Evolutionary conservation across 2,329 filamentous ascomycete genomes (phyloP).

Genomic region (Trichothecium roseum): DNA sequence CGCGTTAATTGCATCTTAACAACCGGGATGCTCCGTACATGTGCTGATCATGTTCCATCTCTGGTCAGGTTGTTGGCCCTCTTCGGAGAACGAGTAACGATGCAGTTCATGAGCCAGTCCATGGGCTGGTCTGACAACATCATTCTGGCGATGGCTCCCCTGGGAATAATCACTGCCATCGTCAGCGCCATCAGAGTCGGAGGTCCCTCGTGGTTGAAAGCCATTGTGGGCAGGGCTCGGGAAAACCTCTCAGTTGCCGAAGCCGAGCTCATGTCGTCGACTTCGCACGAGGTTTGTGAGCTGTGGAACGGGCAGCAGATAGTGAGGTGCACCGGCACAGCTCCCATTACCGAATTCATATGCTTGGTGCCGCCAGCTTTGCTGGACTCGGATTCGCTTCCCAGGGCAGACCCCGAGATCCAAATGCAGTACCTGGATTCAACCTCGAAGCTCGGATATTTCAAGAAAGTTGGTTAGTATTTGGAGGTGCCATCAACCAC

Average conservation of each 20-base stretch:
- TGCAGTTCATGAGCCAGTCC: constrained; percentile 32
- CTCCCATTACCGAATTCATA: not conserved
- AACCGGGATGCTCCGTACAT: no score
- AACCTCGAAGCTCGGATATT: not conserved
- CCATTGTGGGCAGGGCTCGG: constrained; percentile 26
- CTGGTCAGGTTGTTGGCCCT: constrained; percentile 4
- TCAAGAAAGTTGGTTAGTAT: not conserved
- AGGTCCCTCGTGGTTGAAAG: constrained; percentile 26
- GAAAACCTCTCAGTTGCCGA: constrained; percentile 1
- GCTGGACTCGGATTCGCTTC: no score
- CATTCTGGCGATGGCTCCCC: constrained; percentile 31
- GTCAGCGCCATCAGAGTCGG: constrained; percentile 30
- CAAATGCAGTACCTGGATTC: no score
- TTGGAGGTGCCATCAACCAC: no score
- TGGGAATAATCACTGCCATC: constrained; percentile 31
- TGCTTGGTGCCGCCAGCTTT: not conserved
- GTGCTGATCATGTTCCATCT: no score
- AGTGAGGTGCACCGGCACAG: not conserved
- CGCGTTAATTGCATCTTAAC: no score
- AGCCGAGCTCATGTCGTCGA: constrained; percentile 3
- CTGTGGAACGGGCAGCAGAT: constrained; percentile 1
- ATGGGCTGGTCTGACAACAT: constrained; percentile 27
- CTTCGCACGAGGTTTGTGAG: constrained; percentile 3
- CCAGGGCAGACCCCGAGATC: no score
- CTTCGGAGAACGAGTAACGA: constrained; percentile 34